Conservation (phyloP, 495 filamentous ascomycete genomes). For the Schizothecium vesticola region DNA sequence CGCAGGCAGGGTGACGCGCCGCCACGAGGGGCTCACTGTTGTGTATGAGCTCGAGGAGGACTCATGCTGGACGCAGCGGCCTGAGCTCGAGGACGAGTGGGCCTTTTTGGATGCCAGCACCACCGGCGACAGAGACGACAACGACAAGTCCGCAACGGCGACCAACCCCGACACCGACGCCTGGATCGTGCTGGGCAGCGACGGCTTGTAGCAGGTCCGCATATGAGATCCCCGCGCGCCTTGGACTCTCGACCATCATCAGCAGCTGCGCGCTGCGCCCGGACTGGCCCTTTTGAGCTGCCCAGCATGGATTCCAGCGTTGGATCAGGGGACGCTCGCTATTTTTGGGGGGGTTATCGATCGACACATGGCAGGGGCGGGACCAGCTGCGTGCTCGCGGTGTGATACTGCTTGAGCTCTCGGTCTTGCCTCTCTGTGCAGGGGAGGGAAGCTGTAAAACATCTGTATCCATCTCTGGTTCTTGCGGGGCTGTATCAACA, state of each 20-base stretch:
- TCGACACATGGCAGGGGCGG: background rate
- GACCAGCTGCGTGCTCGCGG: background rate
- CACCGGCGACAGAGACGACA: background rate
- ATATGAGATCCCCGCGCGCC: slow-evolving; percentile 32
- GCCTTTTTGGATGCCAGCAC: slow-evolving; percentile 11
- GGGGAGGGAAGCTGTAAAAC: background rate
- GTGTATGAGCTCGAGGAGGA: slow-evolving; percentile 2
- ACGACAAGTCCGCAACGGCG: background rate
- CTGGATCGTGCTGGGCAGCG: slow-evolving; percentile 33
- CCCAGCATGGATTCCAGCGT: slow-evolving; percentile 4
- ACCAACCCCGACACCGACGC: slow-evolving; percentile 2
- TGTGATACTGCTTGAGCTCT: background rate
- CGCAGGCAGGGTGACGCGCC: background rate
- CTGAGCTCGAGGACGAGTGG: slow-evolving; percentile 10
- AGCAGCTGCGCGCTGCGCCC: slow-evolving; percentile 23
- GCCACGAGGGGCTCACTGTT: background rate
- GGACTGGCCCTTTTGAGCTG: slow-evolving; percentile 32
- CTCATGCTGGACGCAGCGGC: background rate
- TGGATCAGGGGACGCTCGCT: background rate
- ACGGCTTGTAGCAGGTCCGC: slow-evolving; percentile 48
- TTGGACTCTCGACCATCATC: slow-evolving; percentile 25
- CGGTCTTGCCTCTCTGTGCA: background rate
- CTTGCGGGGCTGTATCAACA: background rate
- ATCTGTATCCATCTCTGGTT: background rate
- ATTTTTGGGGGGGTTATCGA: background rate